phyloP scores from a whole-genome alignment of 345 rosid genomes.

The Lepidium aucheri region DNA sequence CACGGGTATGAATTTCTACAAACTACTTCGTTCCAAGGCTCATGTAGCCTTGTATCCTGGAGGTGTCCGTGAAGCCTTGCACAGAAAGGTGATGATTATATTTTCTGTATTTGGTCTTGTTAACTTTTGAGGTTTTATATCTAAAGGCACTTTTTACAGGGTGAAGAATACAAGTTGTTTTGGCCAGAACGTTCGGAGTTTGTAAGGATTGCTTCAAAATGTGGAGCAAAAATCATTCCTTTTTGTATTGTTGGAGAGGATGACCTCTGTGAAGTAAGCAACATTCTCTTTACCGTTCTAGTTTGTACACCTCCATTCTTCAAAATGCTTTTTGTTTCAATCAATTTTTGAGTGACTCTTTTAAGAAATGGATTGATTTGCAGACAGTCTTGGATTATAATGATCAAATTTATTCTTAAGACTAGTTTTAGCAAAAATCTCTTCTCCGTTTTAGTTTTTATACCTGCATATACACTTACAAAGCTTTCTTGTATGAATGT shows the following conservation, averaged over 20 bases:
- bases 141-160: constrained; percentile 28
- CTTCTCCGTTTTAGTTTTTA: no score
- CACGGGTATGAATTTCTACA: constrained; percentile 47
- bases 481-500: no score
- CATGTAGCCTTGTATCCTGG: constrained; percentile 65
- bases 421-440: no score
- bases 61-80: constrained; percentile 69
- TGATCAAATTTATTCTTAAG: no score
- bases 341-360: no score
- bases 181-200: constrained; percentile 71
- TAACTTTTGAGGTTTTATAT: background rate
- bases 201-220: constrained; percentile 62
- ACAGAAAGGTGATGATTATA: constrained; percentile 40
- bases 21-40: constrained; percentile 53
- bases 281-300: background rate
- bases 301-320: background rate
- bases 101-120: constrained; percentile 1
- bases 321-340: background rate
- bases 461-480: no score
- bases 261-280: constrained; percentile 50
- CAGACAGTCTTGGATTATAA: no score
- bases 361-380: no score
- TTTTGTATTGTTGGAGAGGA: constrained; percentile 75
- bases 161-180: constrained; percentile 62
- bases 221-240: constrained; percentile 74